Evolutionary conservation across 768 basidiomycete genomes (phyloP), one percentile per base, ranked within the genome.

Genomic region (Gyrodon lividus): DNA sequence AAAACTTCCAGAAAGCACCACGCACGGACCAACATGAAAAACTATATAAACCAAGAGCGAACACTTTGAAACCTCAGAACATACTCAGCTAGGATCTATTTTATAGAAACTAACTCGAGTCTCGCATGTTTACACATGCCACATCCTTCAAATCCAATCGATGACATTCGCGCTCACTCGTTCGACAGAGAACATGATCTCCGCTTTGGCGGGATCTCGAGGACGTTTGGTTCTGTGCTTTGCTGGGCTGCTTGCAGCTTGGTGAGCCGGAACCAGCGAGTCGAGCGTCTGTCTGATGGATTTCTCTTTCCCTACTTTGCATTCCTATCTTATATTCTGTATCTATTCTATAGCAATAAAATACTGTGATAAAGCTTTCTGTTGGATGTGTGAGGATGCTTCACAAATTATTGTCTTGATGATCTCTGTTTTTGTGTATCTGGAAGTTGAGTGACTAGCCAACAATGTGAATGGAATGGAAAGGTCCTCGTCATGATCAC

Each of bases 11-110:
- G n/a, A n/a, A n/a, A n/a, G n/a, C n/a, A n/a, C n/a, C 0, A 54
- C 58, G 67, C 69, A 70, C 69, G 69, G 68, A 60, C 78, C 77
- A 73, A 5, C n/a, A 0, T 6, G 2, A 38, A 52, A 61, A 54
- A 1, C 4, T 72, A 73, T 72, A 77, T 68, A 78, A 56, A 42
- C 59, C 33, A 42, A 0, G 31, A 1, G 1, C 30, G 28, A 14
- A 40, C 52, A 47, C 19, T 0, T 13, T 59, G 59, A 62, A 67
- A 73, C 80, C 63, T 73, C 58, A 84, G 83, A 84, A 82, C 82
- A 84, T 84, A 84, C 83, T 84, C 83, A 81, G 80, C 78, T 81
- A 84, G 82, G 82, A 84, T 84, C 82, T 84, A 80, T 84, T 84
- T 65, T 82, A 83, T 81, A 84, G 83, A 80, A 81, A 81, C 82